A percentile compares a stretch with the other conserved stretches of the same genome.
Evolutionary conservation across 2,329 filamentous ascomycete species (phyloP).

Genomic region (Microdochium bolleyi): DNA sequence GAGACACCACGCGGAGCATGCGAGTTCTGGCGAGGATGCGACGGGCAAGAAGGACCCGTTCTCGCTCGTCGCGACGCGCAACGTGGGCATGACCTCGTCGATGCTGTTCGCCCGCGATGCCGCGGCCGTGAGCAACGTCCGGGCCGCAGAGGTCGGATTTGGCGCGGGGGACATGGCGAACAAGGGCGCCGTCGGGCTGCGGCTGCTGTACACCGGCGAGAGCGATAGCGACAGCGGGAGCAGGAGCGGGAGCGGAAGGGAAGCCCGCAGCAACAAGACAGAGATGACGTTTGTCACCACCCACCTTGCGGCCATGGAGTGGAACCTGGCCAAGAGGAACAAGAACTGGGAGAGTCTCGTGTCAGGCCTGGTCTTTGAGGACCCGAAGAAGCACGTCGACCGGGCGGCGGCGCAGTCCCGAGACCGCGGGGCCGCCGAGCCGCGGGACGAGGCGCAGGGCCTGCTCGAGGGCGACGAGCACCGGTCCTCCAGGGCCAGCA

Average conservation of each 20-base stretch:
- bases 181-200: constrained; percentile 82
- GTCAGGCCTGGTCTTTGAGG: constrained; percentile 67
- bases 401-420: constrained; percentile 1
- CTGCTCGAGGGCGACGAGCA: constrained; percentile 20
- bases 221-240: constrained; percentile 9
- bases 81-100: constrained; percentile 84
- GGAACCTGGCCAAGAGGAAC: constrained; percentile 67
- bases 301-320: constrained; percentile 84
- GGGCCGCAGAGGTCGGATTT: constrained; percentile 76
- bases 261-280: constrained; percentile 31
- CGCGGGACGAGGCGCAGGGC: constrained; percentile 9
- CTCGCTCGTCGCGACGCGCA: constrained; percentile 60
- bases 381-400: constrained; percentile 32
- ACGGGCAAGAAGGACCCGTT: constrained; percentile 40
- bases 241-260: constrained; percentile 15
- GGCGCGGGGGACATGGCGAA: constrained; percentile 87
- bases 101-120: constrained; percentile 72
- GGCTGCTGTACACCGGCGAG: constrained; percentile 50
- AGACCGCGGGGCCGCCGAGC: constrained; percentile 8
- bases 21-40: neutral
- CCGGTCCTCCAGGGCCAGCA: constrained; percentile 15
- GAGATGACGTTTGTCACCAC: constrained; percentile 81
- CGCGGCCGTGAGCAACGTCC: constrained; percentile 53
- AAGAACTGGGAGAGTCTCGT: constrained; percentile 84
- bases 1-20: constrained; percentile 19